Base-by-base conservation (phyloP, 371 early-diverging fungal species). In the Mycotypha africana region DNA sequence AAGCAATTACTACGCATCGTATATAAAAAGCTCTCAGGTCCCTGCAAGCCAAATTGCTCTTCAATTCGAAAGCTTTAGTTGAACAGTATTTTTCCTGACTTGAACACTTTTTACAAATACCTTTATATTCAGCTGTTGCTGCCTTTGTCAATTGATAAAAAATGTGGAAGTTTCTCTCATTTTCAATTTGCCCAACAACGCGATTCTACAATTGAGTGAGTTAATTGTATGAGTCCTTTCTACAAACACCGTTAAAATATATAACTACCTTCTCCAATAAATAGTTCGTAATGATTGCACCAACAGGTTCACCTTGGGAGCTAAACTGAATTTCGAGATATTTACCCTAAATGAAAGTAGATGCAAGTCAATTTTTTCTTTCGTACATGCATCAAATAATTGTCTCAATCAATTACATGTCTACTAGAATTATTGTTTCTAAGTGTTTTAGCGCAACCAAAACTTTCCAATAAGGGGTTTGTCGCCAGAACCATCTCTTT, bases 371-470 rank as follows among this genome's bases (percentile, higher is more conserved):
- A 2, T 9, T 5, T 15, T 2, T 40, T n/a, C n/a, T 25, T 17
- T 2, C 7, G 34, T 25, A 37, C n/a, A n/a, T n/a, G n/a, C n/a
- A n/a, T n/a, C n/a, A n/a, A n/a, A n/a, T n/a, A n/a, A n/a, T n/a
- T n/a, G n/a, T n/a, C n/a, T n/a, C n/a, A n/a, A n/a, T n/a, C n/a
- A n/a, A n/a, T 56, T 77, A 90, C 96, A 67, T 98, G 99, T 20
- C 99, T 87, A 80, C 90, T 89, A 2, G 96, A 95, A 70, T 99
- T 99, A 71, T 99, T 93, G 76, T 99, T 99, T 55, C 96, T 82
- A 48, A 96, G 64, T 1, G 99, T 99, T 64, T 99, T 98, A 33
- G 99, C 99, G 71, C 99, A 98, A 40, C 99, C 99, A 79, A 99
- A 99, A 46, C 95, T 91, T 70, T 99, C 99, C 20, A 99, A 74